Evolutionary conservation across 2,329 filamentous ascomycete species (phyloP), one percentile per base, ranked within the genome.

Genomic region (Xylariales sp.): DNA sequence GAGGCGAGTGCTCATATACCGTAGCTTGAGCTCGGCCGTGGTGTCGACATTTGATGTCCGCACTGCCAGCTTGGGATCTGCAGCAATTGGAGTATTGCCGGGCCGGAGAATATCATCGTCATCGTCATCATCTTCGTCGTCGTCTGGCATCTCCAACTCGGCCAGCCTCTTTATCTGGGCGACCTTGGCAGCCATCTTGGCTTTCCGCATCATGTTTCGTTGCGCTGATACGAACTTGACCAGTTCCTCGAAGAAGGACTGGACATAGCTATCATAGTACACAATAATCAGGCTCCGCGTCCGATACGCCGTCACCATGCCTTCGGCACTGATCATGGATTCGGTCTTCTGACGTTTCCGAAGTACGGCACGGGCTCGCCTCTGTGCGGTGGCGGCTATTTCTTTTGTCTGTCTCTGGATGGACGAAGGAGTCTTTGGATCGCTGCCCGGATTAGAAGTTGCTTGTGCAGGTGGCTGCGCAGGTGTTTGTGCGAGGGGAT

Each of bases 221-320:
- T 85, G 86, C 2, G 79, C 78, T 5, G 86, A 88, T 24, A 96
- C 81, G 40, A 85, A 84, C 44, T 88, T 83, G 40, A 95, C 89
- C 34, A 95, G 66, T 39, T 83, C 74, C 51, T 95, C 89, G 47
- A 96, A 88, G 27, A 83, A 80, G 35, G 79, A 79, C 56, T 96
- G 89, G 4, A 94, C 83, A 44, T 88, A 83, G 49, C 85, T 87
- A 56, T 96, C 90, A 57, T 96, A 96, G 61, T 88, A 90, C n/a
- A 96, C 85, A 28, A 93, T 82, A 32, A 91, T 83, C 72, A 88
- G 85, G 40, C 74, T 82, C 47, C 84, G 78, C 4, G 80, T 81
- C 38, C 85, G 80, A 56, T 84, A 85, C 44, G 79, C 77, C 10
- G 67, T 60, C 1, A 68, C 57, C 3, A 63, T 57, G 10, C 60